Evolutionary conservation across 2,329 filamentous ascomycete genomes (phyloP), one percentile per base, ranked within the genome.

Genomic region (Fusarium newnesense): DNA sequence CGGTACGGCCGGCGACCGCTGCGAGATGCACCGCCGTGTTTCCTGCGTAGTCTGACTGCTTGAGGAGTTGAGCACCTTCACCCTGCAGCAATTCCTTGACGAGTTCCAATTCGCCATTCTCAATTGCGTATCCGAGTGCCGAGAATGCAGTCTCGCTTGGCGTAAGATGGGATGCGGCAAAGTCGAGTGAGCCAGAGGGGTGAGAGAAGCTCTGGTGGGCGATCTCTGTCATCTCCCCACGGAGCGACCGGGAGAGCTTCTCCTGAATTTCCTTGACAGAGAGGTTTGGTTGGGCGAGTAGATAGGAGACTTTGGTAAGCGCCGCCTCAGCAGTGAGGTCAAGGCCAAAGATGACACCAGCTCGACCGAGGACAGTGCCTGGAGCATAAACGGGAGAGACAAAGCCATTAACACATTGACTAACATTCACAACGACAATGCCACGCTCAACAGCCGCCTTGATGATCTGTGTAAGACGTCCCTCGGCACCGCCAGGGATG

Each of bases 291-390:
- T 88, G 81, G 9, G 93, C 93, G 24, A 97, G 88, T 7, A 97
- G 88, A 80, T 97, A 97, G 4, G 94, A 94, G 34, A 98, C 87
- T 82, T 98, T 98, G 26, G 95, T 96, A 75, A 97, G 88, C 10
- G 95, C 95, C 6, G 94, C 95, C 84, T 98, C 95, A 28, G 93
- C 93, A 1, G 95, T 98, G 83, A 97, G 87, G 78, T 97, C 95
- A 74, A 95, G 90, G 10, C 95, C 95, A 74, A 96, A 95, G 37
- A 97, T 94, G 54, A 98, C 94, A 39, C 95, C 95, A 5, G 94
- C 94, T 61, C 91, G 88, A 43, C 94, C 94, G 24, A 97, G 88
- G 44, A 92, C 91, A 74, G 94, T 93, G 13, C 91, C 93, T 0
- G 93, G 90, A 3, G 92, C 93, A 82, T 94, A 95, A n/a, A 94